Evolutionary conservation across 2,329 filamentous ascomycete genomes (phyloP).

Genomic region (Fusarium phyllophilum): DNA sequence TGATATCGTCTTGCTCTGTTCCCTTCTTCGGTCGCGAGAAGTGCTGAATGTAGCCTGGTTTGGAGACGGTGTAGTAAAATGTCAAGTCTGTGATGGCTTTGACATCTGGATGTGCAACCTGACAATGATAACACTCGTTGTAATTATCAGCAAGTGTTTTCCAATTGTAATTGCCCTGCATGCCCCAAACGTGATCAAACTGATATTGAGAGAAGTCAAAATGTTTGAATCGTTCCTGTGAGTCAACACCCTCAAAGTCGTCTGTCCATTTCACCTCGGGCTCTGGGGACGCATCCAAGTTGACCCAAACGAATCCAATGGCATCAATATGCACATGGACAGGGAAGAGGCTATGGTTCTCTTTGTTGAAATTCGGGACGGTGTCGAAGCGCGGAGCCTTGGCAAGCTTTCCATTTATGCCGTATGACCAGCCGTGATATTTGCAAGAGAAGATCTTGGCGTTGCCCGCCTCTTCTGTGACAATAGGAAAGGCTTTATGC

Average conservation of each 20-base stretch:
- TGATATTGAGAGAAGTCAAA: slow-evolving; percentile 62
- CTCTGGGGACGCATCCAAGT: slow-evolving; percentile 56
- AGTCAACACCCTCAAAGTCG: slow-evolving; percentile 59
- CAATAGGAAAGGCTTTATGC: slow-evolving; percentile 67
- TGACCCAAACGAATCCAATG: slow-evolving; percentile 67
- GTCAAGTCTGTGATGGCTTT: background rate
- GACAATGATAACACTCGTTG: slow-evolving; percentile 57
- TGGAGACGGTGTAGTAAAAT: slow-evolving; percentile 8
- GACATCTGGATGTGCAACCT: slow-evolving; percentile 29
- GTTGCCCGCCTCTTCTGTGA: slow-evolving; percentile 60
- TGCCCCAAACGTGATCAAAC: slow-evolving; percentile 67
- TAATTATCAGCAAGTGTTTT: slow-evolving; percentile 70
- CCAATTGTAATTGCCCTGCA: slow-evolving; percentile 68
- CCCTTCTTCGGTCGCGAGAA: background rate
- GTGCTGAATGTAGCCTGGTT: slow-evolving; percentile 30
- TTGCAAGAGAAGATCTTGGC: slow-evolving; percentile 65
- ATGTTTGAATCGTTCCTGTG: slow-evolving; percentile 55
- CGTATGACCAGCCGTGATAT: slow-evolving; percentile 72
- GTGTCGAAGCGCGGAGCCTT: slow-evolving; percentile 69
- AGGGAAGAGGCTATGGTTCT: slow-evolving; percentile 62
- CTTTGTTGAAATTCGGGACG: slow-evolving; percentile 63
- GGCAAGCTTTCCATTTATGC: slow-evolving; percentile 65
- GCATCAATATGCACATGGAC: slow-evolving; percentile 63
- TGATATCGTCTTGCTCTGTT: slow-evolving; percentile 7
- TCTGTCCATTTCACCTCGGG: slow-evolving; percentile 57